Percentiles rank a stretch among this genome's conserved stretches.
phyloP scores from a whole-genome alignment of 495 filamentous ascomycete genomes.

The Aspergillus homomorphus region DNA sequence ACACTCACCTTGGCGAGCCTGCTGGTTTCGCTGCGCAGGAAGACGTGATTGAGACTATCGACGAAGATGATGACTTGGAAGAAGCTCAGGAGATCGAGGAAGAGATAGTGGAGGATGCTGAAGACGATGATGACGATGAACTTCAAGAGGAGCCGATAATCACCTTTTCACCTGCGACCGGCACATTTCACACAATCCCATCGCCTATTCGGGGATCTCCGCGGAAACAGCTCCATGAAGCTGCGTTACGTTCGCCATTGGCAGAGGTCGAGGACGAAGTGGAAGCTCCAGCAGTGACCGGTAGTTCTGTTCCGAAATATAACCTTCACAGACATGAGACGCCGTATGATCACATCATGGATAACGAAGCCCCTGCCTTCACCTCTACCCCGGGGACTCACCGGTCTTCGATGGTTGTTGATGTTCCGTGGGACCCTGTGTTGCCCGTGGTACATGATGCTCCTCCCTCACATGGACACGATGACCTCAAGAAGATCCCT shows the following conservation, averaged over 20 bases:
- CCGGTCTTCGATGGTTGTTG: conserved; percentile 11
- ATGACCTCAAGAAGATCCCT: conserved; percentile 34
- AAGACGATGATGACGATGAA: conserved; percentile 28
- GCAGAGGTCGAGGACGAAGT: conserved; percentile 6
- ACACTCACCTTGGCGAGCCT: background rate
- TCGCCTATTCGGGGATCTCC: conserved; percentile 34
- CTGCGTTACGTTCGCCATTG: conserved; percentile 10
- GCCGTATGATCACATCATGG: conserved; percentile 12
- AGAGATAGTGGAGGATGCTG: conserved; percentile 14
- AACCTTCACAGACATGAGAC: conserved; percentile 9
- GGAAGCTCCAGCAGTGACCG: background rate
- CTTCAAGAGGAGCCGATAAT: conserved; percentile 37
- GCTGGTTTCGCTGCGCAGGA: background rate
- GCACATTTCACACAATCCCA: conserved; percentile 48
- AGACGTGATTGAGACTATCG: background rate
- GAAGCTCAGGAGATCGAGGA: conserved; percentile 1
- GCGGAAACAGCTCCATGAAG: conserved; percentile 18
- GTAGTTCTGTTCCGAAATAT: conserved; percentile 18
- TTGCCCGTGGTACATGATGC: background rate
- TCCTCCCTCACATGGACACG: conserved; percentile 11
- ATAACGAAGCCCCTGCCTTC: conserved; percentile 11
- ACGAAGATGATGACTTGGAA: conserved; percentile 5
- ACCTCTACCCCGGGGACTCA: conserved; percentile 13
- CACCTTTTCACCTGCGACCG: conserved; percentile 47
- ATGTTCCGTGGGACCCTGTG: conserved; percentile 10